A percentile compares a stretch with the other conserved stretches of the same genome.
Conservation (phyloP, 2,329 filamentous ascomycete species). For the Xylaria digitata region DNA sequence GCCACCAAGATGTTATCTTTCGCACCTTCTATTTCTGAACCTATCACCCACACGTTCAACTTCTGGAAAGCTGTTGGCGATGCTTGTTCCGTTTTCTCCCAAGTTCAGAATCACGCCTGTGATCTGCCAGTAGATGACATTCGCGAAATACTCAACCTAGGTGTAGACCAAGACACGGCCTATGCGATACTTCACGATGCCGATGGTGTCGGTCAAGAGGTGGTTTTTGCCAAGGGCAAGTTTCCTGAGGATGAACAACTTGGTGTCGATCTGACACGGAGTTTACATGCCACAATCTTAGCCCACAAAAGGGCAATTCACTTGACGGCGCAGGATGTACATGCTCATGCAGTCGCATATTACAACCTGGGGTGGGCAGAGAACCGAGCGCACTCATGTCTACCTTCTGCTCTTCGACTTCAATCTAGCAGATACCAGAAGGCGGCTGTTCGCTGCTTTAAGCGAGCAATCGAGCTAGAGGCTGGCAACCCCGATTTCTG, state of each 20-base stretch:
- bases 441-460: constrained; percentile 89
- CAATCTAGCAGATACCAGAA: constrained; percentile 77
- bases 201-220: constrained; percentile 68
- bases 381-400: constrained; percentile 78
- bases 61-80: constrained; percentile 95
- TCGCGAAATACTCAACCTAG: constrained; percentile 66
- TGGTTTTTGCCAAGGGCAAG: constrained; percentile 58
- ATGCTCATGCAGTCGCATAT: constrained; percentile 94
- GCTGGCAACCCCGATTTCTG: constrained; percentile 95
- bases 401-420: constrained; percentile 64
- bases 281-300: constrained; percentile 78
- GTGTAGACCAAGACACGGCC: constrained; percentile 61
- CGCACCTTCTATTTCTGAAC: constrained; percentile 69
- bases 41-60: constrained; percentile 82
- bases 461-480: constrained; percentile 93
- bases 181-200: constrained; percentile 74
- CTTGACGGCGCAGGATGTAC: constrained; percentile 76
- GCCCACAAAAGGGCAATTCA: constrained; percentile 88
- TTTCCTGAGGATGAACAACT: constrained; percentile 61
- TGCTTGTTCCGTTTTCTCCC: constrained; percentile 85
- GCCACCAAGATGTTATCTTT: constrained; percentile 76
- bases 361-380: constrained; percentile 98
- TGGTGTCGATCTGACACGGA: constrained; percentile 65
- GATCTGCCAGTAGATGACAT: constrained; percentile 72
- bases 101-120: constrained; percentile 73